Percentiles rank a stretch among this genome's conserved stretches.
Conservation (phyloP, 495 filamentous ascomycete species). For the Penicillium pulvis region DNA sequence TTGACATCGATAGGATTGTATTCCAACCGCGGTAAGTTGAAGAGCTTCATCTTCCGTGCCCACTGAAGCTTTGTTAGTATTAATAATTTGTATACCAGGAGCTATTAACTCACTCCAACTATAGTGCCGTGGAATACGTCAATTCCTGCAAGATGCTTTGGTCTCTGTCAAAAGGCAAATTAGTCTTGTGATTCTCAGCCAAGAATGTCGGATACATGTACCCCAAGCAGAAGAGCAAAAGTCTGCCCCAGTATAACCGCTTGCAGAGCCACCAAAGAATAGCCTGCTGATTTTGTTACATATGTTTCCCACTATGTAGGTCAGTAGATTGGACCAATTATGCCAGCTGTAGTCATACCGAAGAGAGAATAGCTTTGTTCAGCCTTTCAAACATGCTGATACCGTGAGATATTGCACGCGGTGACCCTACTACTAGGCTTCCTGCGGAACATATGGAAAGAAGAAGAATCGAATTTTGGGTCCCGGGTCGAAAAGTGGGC, state of each 20-base stretch:
- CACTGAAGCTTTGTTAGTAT: constrained; percentile 13
- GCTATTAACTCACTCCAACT: constrained; percentile 23
- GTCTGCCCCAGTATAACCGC: constrained; percentile 39
- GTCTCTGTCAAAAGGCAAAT: constrained; percentile 12
- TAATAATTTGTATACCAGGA: background rate
- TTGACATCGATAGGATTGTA: constrained; percentile 10
- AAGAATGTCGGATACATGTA: background rate
- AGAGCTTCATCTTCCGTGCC: constrained; percentile 21
- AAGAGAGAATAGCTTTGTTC: constrained; percentile 38
- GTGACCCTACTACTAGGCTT: constrained; percentile 34
- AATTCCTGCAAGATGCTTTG: constrained; percentile 28
- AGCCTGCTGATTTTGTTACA: constrained; percentile 1
- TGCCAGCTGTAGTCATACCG: constrained; percentile 16
- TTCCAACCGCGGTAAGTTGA: constrained; percentile 5
- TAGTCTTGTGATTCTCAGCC: background rate
- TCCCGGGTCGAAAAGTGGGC: constrained; percentile 31
- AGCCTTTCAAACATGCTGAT: constrained; percentile 35
- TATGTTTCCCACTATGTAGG: constrained; percentile 20
- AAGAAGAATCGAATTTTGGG: constrained; percentile 17
- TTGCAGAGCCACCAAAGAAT: constrained; percentile 28
- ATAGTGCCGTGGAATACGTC: constrained; percentile 40
- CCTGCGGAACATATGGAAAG: constrained; percentile 31
- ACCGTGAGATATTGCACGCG: constrained; percentile 25
- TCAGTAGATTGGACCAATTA: background rate
- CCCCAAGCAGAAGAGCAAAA: constrained; percentile 38